A percentile compares a stretch with the other conserved stretches of the same genome.
Conservation (phyloP, 805 yeast genomes). For the Zygoascus tannicola region DNA sequence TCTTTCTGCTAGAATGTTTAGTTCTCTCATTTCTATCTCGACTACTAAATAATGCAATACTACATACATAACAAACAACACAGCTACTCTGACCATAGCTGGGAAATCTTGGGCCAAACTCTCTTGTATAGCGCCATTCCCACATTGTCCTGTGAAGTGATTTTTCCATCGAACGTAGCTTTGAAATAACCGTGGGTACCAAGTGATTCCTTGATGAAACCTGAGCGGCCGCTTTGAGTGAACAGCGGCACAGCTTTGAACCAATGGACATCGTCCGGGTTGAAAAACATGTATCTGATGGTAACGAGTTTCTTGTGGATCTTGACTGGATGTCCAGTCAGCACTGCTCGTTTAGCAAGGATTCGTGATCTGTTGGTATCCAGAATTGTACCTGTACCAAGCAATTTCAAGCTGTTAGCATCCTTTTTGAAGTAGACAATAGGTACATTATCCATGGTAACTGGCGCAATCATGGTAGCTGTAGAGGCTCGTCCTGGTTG, state of each 20-base stretch:
- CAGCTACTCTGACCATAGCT: too few species aligned
- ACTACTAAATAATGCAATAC: too few species aligned
- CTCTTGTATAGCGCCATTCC: slow-evolving; percentile 93
- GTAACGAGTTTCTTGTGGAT: slow-evolving; percentile 90
- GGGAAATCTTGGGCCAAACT: slow-evolving; percentile 76
- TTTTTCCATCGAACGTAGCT: slow-evolving; percentile 85
- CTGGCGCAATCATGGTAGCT: slow-evolving; percentile 86
- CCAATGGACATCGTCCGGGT: slow-evolving; percentile 76
- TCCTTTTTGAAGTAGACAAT: slow-evolving; percentile 61
- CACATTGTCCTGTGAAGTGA: slow-evolving; percentile 84
- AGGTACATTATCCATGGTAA: slow-evolving; percentile 68
- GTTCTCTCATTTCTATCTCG: too few species aligned
- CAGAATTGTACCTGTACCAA: slow-evolving; percentile 86
- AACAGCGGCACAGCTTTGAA: slow-evolving; percentile 87
- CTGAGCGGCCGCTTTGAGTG: slow-evolving; percentile 87
- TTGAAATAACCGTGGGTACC: slow-evolving; percentile 99
- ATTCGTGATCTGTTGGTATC: slow-evolving; percentile 80
- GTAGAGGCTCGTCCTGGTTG: slow-evolving; percentile 67
- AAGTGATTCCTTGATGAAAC: slow-evolving; percentile 86
- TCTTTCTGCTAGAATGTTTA: too few species aligned
- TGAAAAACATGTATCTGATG: slow-evolving; percentile 95
- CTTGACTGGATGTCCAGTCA: slow-evolving; percentile 93
- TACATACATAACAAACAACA: too few species aligned
- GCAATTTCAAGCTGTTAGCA: slow-evolving; percentile 42
- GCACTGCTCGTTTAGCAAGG: slow-evolving; percentile 74